Conservation (phyloP, 2,329 filamentous ascomycete genomes). For the Cladorrhinum sp. region DNA sequence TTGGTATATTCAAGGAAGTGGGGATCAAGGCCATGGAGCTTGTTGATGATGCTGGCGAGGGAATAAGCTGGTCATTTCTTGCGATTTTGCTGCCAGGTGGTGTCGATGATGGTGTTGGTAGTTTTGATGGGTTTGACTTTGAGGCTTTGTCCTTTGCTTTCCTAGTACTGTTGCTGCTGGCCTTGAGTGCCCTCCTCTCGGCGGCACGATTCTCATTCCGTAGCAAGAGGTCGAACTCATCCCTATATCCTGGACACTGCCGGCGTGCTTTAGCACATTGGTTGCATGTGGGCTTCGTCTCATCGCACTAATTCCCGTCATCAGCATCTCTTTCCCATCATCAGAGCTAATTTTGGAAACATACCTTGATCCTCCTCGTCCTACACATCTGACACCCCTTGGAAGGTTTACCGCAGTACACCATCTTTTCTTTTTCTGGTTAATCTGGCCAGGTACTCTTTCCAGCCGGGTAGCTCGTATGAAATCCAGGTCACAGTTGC, state of each 20-base stretch:
- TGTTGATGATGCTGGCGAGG: not conserved
- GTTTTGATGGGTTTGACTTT: not conserved
- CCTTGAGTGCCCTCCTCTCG: slow-evolving; percentile 58
- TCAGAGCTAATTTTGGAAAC: slow-evolving; percentile 23
- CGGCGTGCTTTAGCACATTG: slow-evolving; percentile 63
- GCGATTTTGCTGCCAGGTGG: not conserved
- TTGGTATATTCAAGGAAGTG: slow-evolving; percentile 42
- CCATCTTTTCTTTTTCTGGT: slow-evolving; percentile 44
- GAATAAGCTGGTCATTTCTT: not conserved
- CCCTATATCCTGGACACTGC: slow-evolving; percentile 65
- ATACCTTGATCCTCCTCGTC: slow-evolving; percentile 69
- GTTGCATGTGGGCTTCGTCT: slow-evolving; percentile 63
- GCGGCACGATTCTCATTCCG: slow-evolving; percentile 70
- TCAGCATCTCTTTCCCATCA: slow-evolving; percentile 13
- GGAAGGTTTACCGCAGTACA: slow-evolving; percentile 65
- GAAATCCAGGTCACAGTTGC: not conserved
- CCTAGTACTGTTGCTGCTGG: slow-evolving; percentile 47
- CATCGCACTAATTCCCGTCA: slow-evolving; percentile 54
- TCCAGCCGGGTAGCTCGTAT: not conserved
- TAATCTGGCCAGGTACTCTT: too few species aligned
- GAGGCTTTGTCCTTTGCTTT: slow-evolving; percentile 30
- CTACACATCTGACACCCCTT: slow-evolving; percentile 73
- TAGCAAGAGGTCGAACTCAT: slow-evolving; percentile 70
- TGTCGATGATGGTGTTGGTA: not conserved
- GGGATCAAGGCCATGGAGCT: slow-evolving; percentile 25